phyloP scores from a whole-genome alignment of 2,329 filamentous ascomycete genomes.

The Diaporthe australafricana region DNA sequence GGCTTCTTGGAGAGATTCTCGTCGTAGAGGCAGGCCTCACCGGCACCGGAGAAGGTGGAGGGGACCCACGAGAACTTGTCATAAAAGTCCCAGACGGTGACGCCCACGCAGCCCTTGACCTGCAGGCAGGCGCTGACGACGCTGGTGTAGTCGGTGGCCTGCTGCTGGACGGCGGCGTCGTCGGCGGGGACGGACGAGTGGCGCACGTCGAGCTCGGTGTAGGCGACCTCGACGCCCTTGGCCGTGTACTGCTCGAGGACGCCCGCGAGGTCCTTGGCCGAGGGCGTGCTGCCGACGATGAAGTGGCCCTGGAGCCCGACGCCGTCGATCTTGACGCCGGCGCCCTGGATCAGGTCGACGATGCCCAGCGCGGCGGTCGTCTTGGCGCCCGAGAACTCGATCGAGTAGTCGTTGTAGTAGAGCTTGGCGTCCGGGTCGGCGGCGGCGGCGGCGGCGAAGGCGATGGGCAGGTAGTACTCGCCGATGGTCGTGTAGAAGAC shows the following conservation, averaged over 20 bases:
- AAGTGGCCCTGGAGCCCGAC: conserved; percentile 73
- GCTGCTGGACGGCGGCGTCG: conserved; percentile 53
- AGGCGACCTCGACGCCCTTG: conserved; percentile 66
- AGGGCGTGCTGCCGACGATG: conserved; percentile 64
- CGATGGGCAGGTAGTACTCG: conserved; percentile 66
- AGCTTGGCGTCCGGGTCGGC: conserved; percentile 68
- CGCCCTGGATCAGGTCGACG: conserved; percentile 56
- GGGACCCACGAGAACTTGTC: conserved; percentile 58
- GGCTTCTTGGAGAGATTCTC: conserved; percentile 51
- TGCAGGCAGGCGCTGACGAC: conserved; percentile 51
- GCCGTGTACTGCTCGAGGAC: conserved; percentile 63
- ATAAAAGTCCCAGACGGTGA: conserved; percentile 56
- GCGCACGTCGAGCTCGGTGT: conserved; percentile 73
- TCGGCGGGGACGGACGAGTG: conserved; percentile 53
- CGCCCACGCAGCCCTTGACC: conserved; percentile 51
- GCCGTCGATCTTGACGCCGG: conserved; percentile 70
- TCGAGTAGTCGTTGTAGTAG: conserved; percentile 63
- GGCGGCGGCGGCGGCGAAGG: conserved; percentile 66
- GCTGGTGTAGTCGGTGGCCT: conserved; percentile 59
- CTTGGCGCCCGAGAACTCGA: conserved; percentile 64
- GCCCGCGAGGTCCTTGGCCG: conserved; percentile 54
- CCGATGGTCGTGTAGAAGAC: conserved; percentile 69
- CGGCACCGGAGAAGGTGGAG: conserved; percentile 49
- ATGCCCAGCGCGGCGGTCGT: conserved; percentile 57
- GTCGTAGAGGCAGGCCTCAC: conserved; percentile 53